Percentiles rank a stretch among this genome's conserved stretches.
These are phyloP conservation scores for Eucalyptus rudis DNA, from an alignment of 345 rosid genomes.

Conservation along the genomic window DNA sequence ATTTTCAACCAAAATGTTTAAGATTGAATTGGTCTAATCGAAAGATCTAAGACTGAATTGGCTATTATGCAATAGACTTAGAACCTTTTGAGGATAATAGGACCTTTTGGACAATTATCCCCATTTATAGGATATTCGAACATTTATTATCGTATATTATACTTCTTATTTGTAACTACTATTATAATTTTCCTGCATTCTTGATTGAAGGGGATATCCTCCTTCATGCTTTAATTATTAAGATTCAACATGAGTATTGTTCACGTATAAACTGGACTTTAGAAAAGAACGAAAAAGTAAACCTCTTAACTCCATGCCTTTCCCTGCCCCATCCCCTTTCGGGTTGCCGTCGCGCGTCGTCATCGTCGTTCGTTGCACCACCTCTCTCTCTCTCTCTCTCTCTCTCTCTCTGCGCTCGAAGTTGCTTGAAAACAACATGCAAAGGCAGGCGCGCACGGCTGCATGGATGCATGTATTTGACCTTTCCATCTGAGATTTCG, in stretches of 20 bases:
- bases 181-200: neutral
- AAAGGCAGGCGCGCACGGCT: neutral
- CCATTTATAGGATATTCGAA: no score
- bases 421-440: neutral
- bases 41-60: neutral
- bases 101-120: neutral
- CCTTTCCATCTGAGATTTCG: neutral
- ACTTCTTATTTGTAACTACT: neutral
- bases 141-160: neutral
- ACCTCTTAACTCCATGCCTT: neutral
- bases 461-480: neutral
- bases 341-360: neutral
- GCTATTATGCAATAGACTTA: neutral
- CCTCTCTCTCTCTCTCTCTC: no score
- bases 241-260: neutral
- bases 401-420: neutral
- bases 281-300: neutral
- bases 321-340: neutral
- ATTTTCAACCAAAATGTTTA: neutral
- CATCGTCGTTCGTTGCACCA: no score
- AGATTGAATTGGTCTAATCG: neutral
- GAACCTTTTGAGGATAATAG: no score
- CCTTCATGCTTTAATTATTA: neutral
- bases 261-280: neutral
- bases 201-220: neutral